Percentiles rank a stretch among this genome's conserved stretches.
phyloP scores from a whole-genome alignment of 228 moss, liverwort and hornwort species.

The Sphagnum fallax region DNA sequence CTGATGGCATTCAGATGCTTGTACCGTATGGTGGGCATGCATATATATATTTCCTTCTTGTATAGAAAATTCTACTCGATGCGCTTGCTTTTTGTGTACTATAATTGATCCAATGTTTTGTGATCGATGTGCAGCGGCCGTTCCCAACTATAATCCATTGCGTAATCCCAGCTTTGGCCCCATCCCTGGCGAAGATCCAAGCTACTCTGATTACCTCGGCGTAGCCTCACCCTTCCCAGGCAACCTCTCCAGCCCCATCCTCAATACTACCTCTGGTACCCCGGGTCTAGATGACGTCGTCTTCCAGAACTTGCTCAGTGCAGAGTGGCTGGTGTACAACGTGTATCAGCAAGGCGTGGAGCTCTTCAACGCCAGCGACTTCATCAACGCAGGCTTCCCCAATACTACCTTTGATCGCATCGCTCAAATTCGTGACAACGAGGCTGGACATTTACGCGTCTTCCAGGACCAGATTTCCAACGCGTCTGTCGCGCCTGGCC shows the following conservation, averaged over 20 bases:
- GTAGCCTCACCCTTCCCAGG: conserved; percentile 3
- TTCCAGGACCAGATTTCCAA: conserved; percentile 1
- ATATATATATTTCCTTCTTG: too few species aligned
- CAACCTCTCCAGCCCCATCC: conserved; percentile 3
- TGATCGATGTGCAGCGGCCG: too few species aligned
- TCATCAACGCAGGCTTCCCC: conserved; percentile 3
- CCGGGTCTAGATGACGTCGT: not conserved
- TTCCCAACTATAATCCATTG: too few species aligned
- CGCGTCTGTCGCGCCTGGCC: conserved; percentile 3
- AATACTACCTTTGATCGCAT: conserved; percentile 5
- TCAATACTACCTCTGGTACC: conserved; percentile 1
- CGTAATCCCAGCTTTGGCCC: not conserved
- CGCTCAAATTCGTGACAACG: conserved; percentile 2
- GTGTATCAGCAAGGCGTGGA: conserved; percentile 7
- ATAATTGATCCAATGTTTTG: too few species aligned
- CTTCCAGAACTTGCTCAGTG: conserved; percentile 7
- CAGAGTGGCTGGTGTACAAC: conserved; percentile 5
- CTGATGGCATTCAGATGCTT: too few species aligned
- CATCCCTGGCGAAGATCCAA: not conserved
- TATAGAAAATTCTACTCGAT: too few species aligned
- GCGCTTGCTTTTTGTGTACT: too few species aligned
- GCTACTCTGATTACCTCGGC: conserved; percentile 7
- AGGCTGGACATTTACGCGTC: conserved; percentile 1
- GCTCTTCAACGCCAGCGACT: conserved; percentile 3
- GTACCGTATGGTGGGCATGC: too few species aligned